Evolutionary conservation across 2,329 filamentous ascomycete genomes (phyloP), one percentile per base, ranked within the genome.

Genomic region (Verruconis gallopava): DNA sequence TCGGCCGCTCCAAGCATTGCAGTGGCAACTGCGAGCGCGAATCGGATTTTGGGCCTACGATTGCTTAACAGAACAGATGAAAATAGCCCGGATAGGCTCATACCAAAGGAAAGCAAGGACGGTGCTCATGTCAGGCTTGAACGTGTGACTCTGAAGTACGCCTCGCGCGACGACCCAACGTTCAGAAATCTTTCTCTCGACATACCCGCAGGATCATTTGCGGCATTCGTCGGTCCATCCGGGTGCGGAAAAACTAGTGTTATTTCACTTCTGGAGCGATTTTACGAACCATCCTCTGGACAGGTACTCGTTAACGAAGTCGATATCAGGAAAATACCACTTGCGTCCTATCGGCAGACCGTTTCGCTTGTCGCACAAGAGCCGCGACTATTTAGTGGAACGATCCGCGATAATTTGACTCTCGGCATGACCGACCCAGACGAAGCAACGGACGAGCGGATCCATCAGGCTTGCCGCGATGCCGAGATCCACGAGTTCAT

Each of bases 231-330:
- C 4, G 80, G 81, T 1, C 70, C 79, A 1, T 80, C 75, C 1
- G 79, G 79, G 1, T 80, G 77, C 45, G 80, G 80, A 28, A 84
- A 88, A 62, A 80, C 77, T 0, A 84, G 76, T n/a, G 75, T 84
- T 34, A 73, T 89, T 28, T 62, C 63, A 1, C 61, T 76, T 2
- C 61, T 75, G 5, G 67, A 74, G 49, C 62, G 43, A 4, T 86
- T 88, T 58, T 89, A 89, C 55, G 74, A 83, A 28, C 62, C 77
- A 0, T 64, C 72, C n/a, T 63, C 68, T 6, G 85, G 85, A 4
- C 61, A 64, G 3, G 77, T 93, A 42, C 63, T 77, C 1, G 72
- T 77, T 54, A 59, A 62, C 38, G 55, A 52, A 4, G 51, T 56
- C 34, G 54, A 62, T 33, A 59, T 66, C 32, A 57, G 53, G 0